A percentile compares a stretch with the other conserved stretches of the same genome.
These are phyloP conservation scores for Sphagnum contortum DNA, from an alignment of 225 moss, liverwort and hornwort species.

Conservation along the genomic window DNA sequence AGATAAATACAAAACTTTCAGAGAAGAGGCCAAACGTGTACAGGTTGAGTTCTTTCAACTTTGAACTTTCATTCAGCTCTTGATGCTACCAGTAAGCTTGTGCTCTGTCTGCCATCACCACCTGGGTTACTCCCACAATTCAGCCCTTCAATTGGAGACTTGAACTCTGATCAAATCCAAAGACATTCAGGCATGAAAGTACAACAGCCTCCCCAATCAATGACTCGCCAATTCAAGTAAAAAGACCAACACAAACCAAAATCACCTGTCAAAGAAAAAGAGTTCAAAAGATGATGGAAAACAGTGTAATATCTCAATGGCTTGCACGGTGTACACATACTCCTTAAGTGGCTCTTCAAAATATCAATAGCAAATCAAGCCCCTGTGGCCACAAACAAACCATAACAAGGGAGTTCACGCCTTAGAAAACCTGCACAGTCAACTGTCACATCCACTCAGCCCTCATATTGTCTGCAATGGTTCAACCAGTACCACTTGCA, in stretches of 20 bases:
- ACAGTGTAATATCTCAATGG: slow-evolving; percentile 53
- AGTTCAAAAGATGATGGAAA: neutral
- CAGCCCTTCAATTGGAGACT: neutral
- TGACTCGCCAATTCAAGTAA: too few species aligned
- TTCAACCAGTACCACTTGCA: too few species aligned
- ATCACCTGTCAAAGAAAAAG: neutral
- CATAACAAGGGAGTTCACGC: too few species aligned
- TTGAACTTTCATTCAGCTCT: slow-evolving; percentile 66
- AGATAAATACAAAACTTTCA: too few species aligned
- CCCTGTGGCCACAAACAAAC: slow-evolving; percentile 28
- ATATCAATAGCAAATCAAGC: slow-evolving; percentile 69
- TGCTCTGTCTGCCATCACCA: slow-evolving; percentile 81
- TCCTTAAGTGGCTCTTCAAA: slow-evolving; percentile 98
- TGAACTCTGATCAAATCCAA: neutral
- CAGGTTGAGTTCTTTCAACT: slow-evolving; percentile 73
- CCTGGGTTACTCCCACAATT: slow-evolving; percentile 18
- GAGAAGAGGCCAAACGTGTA: slow-evolving; percentile 19
- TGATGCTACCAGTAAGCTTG: slow-evolving; percentile 74
- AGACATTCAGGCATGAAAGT: too few species aligned
- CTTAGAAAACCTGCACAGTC: too few species aligned
- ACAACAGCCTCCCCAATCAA: too few species aligned
- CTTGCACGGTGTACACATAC: slow-evolving; percentile 82
- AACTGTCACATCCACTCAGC: too few species aligned
- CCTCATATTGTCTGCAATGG: too few species aligned
- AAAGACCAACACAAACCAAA: too few species aligned